Conservation (phyloP, 2,329 filamentous ascomycete species). For the Pseudogymnoascus sp. region DNA sequence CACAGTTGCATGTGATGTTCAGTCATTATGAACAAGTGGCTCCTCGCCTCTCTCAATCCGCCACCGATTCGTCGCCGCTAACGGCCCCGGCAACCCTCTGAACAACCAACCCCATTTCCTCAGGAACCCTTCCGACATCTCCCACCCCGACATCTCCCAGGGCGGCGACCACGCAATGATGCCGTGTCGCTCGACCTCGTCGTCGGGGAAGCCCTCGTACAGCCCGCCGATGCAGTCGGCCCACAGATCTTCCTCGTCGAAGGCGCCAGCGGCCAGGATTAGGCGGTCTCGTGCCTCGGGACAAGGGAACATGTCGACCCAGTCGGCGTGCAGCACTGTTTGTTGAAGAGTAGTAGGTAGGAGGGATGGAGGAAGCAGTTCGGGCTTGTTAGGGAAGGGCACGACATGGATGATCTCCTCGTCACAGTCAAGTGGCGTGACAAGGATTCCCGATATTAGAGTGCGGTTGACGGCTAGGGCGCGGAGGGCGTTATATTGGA, state of each 20-base stretch:
- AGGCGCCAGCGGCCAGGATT: slow-evolving; percentile 30
- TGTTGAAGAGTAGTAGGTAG: slow-evolving; percentile 34
- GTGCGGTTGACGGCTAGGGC: slow-evolving; percentile 31
- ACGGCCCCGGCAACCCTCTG: slow-evolving; percentile 18
- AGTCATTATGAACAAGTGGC: slow-evolving; percentile 23
- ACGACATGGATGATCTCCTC: slow-evolving; percentile 26
- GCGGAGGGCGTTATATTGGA: slow-evolving; percentile 35
- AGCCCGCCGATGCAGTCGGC: slow-evolving; percentile 35
- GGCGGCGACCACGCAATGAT: slow-evolving; percentile 37
- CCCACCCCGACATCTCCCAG: slow-evolving; percentile 34
- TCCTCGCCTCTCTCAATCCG: slow-evolving; percentile 27
- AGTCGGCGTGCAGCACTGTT: slow-evolving; percentile 31
- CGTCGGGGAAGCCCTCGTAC: slow-evolving; percentile 36
- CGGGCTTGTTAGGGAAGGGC: slow-evolving; percentile 25
- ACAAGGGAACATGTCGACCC: slow-evolving; percentile 36
- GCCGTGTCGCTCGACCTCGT: slow-evolving; percentile 33
- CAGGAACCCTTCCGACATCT: slow-evolving; percentile 35
- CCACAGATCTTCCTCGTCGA: slow-evolving; percentile 38
- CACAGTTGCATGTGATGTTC: slow-evolving; percentile 15
- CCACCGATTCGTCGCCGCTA: slow-evolving; percentile 33
- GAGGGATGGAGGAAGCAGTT: slow-evolving; percentile 27
- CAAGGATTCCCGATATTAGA: slow-evolving; percentile 28
- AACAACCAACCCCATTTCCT: slow-evolving; percentile 31
- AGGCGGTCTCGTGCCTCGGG: slow-evolving; percentile 33
- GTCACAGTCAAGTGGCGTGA: slow-evolving; percentile 27